Base-by-base conservation (phyloP, 164 flowering plant species). In the Euptelea pleiosperma region DNA sequence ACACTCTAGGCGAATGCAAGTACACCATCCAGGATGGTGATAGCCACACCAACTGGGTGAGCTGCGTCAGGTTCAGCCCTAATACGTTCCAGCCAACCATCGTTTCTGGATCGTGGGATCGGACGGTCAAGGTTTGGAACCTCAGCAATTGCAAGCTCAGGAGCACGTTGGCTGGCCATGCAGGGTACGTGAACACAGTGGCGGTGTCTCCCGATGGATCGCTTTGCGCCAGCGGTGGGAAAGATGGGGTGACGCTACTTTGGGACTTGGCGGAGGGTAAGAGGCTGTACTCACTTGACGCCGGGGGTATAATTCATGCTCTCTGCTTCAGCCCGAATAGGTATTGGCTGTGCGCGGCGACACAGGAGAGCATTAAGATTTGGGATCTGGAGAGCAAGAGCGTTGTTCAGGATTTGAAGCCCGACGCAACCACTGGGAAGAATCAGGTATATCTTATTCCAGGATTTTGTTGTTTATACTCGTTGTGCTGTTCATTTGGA, bases 231-330 rank as follows among this genome's bases (percentile, higher is more conserved):
- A 85, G 92, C 34, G 96, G 96, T 0, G 96, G 96, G 7, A 89
- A 89, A 50, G 96, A 88, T 62, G 88, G 92, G 0, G 83, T 82
- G 1, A 84, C 85, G 30, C 39, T 86, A 69, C 65, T 89, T 35
- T 89, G 96, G 96, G 96, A 88, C 62, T 69, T 88, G 75, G 79
- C 87, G 0, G 96, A 88, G 65, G 96, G 96, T 1, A 88, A 85
- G 82, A 79, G 52, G 64, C 70, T 88, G 1, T 88, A 88, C 59
- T 75, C 81, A 1, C 73, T 88, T 14, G 92, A 86, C 52, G 92
- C 96, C 21, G 85, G 87, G 0, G 61, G 74, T 0, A 81, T 89
- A 2, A 83, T 89, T 65, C 83, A 86, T 50, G 67, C 96, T 2
- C 69, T 89, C 2, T 89, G 96, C 60, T 89, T 89, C 61, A 89